Conservation (phyloP, 345 rosid genomes). For the Gynandropsis gynandra region DNA sequence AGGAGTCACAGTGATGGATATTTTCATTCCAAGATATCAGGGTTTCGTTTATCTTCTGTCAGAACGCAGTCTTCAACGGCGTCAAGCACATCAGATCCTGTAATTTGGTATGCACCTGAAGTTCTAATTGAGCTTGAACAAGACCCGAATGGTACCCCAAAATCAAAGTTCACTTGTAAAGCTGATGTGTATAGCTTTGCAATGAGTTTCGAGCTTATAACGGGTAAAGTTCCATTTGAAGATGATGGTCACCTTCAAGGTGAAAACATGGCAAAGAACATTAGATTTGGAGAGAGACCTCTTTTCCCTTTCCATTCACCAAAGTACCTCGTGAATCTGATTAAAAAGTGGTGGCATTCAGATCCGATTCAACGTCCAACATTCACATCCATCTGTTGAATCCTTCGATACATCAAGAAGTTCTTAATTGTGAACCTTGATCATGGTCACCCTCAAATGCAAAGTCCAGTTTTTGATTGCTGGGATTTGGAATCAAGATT, state of each 20-base stretch:
- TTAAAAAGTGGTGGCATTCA: slow-evolving; percentile 74
- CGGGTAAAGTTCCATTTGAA: slow-evolving; percentile 83
- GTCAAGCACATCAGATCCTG: slow-evolving; percentile 30
- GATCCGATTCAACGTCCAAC: slow-evolving; percentile 59
- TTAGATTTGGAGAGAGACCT: slow-evolving; percentile 83
- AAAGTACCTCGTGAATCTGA: slow-evolving; percentile 60
- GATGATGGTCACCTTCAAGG: slow-evolving; percentile 91
- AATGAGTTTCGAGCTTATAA: slow-evolving; percentile 80
- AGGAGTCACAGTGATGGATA: slow-evolving; percentile 63
- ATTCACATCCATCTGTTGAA: slow-evolving; percentile 68
- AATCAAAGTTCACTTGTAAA: slow-evolving; percentile 49
- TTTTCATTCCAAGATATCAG: slow-evolving; percentile 59
- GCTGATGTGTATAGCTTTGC: slow-evolving; percentile 92
- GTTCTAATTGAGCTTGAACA: slow-evolving; percentile 52
- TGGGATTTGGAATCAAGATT: slow-evolving; percentile 62
- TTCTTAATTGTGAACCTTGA: slow-evolving; percentile 61
- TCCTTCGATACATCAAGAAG: slow-evolving; percentile 75
- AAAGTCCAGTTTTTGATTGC: slow-evolving; percentile 47
- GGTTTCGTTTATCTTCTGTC: slow-evolving; percentile 46
- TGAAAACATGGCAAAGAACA: slow-evolving; percentile 54
- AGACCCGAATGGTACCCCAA: slow-evolving; percentile 22
- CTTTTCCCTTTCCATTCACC: slow-evolving; percentile 67
- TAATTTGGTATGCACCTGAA: slow-evolving; percentile 84
- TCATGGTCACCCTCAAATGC: slow-evolving; percentile 47
- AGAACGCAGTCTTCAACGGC: slow-evolving; percentile 28